These are phyloP conservation scores for Salix arbutifolia DNA, from an alignment of 345 rosid species.

Conservation along the genomic window DNA sequence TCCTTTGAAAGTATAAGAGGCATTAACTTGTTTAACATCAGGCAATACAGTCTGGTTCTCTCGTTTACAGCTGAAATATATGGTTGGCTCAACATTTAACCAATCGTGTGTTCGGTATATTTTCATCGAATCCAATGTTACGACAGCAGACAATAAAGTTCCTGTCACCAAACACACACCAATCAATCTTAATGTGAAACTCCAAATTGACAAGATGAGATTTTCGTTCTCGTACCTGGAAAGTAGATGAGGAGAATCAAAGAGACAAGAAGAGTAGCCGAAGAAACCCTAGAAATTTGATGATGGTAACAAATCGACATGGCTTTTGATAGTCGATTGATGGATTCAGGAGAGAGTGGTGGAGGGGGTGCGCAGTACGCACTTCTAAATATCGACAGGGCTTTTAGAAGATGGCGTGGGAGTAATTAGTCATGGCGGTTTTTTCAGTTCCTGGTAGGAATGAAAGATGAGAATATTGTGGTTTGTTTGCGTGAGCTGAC, in stretches of 20 bases:
- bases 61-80: conserved; percentile 29
- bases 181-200: neutral
- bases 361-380: neutral
- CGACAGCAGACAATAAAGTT: conserved; percentile 11
- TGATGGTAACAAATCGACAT: conserved; percentile 7
- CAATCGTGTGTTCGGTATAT: conserved; percentile 27
- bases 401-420: neutral
- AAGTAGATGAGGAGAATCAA: conserved; percentile 2
- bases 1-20: conserved; percentile 23
- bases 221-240: neutral
- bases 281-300: neutral
- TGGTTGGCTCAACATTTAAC: conserved; percentile 13
- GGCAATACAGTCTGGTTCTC: conserved; percentile 22
- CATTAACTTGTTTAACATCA: conserved; percentile 23
- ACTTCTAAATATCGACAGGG: neutral
- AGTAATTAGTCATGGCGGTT: neutral
- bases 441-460: too few relatives aligned
- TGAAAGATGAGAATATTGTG: neutral
- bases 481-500: conserved; percentile 4
- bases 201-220: neutral
- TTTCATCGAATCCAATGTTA: conserved; percentile 23
- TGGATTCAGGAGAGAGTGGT: neutral
- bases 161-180: conserved; percentile 9
- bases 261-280: neutral
- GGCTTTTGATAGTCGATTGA: neutral